A percentile compares a stretch with the other conserved stretches of the same genome.
Evolutionary conservation across 106 monocot species (phyloP).

Genomic region (Dioscorea alata): DNA sequence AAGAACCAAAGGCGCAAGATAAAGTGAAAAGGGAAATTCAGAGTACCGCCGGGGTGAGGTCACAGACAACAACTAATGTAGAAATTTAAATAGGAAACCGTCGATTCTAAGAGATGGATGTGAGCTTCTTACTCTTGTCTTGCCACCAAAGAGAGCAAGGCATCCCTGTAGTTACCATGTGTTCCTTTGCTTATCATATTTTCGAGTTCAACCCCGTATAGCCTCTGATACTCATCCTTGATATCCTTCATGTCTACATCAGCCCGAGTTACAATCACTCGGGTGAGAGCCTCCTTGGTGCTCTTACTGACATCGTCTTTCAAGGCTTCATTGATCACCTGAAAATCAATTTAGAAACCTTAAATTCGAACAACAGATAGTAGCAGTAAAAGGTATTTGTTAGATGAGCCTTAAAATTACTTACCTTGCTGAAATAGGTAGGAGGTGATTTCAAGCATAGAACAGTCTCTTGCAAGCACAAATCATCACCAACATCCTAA

Average conservation of each 20-base stretch:
- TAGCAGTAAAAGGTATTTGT: not conserved
- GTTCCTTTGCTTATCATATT: slow-evolving; percentile 25
- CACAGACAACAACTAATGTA: no score
- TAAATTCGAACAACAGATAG: not conserved
- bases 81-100: no score
- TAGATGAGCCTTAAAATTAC: not conserved
- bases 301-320: slow-evolving; percentile 33
- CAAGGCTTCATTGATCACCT: slow-evolving; percentile 39
- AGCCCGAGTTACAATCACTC: slow-evolving; percentile 44
- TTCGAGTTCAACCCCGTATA: slow-evolving; percentile 32
- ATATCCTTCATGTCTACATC: slow-evolving; percentile 51
- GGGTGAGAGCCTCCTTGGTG: slow-evolving; percentile 33
- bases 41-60: no score
- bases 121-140: not conserved
- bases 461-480: slow-evolving; percentile 36
- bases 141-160: slow-evolving; percentile 36
- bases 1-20: no score
- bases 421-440: slow-evolving; percentile 59
- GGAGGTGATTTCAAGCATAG: slow-evolving; percentile 51
- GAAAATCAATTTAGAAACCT: slow-evolving; percentile 2
- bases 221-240: slow-evolving; percentile 32
- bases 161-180: slow-evolving; percentile 46
- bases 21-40: no score
- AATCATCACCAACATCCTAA: slow-evolving; percentile 34
- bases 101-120: no score